Evolutionary conservation across 2,329 filamentous ascomycete genomes (phyloP), one percentile per base, ranked within the genome.

Genomic region (Purpureocillium takamizusanense): DNA sequence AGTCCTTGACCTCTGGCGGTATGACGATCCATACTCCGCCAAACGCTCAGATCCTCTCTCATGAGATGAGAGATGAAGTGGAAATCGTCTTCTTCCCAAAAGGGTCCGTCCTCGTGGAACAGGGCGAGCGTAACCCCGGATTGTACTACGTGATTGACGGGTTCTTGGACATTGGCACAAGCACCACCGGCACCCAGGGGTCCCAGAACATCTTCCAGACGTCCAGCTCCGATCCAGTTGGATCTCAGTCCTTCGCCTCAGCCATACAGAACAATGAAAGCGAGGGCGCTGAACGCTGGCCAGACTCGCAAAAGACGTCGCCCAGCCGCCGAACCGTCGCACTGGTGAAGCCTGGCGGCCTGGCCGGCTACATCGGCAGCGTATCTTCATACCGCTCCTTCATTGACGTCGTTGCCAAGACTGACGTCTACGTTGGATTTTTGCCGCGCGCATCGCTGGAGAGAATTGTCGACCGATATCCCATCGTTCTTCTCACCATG

Each of bases 41-140:
- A 0, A 86, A 80, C 47, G 73, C 80, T 0, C 70, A 86, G 38
- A 62, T 70, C 4, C 64, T 90, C 5, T 76, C 78, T 4, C 79
- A 87, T 42, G 90, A 97, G 44, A 75, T 97, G 62, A 83, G 83
- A 46, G 83, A 94, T 45, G 92, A 98, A 38, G 78, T 97, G 3
- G 92, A 98, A 55, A 95, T 98, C 47, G 92, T 98, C 6, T 97
- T 86, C 64, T 98, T 98, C 48, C 90, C 89, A 0, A 86, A 97
- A 57, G 89, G 86, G 3, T 90, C 92, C 2, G 84, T 98, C 1
- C 72, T 98, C 13, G 89, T 98, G 0, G 92, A 98, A 54, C 89
- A 97, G 63, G 90, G 92, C 9, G 92, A 98, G 58, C 77, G 92
- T n/a, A 95, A 94, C 50, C 92, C 92, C 0, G 92, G 92, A 0